These are phyloP conservation scores for Penstemon newberryi DNA, from an alignment of 257 asterid genomes.

Conservation along the genomic window DNA sequence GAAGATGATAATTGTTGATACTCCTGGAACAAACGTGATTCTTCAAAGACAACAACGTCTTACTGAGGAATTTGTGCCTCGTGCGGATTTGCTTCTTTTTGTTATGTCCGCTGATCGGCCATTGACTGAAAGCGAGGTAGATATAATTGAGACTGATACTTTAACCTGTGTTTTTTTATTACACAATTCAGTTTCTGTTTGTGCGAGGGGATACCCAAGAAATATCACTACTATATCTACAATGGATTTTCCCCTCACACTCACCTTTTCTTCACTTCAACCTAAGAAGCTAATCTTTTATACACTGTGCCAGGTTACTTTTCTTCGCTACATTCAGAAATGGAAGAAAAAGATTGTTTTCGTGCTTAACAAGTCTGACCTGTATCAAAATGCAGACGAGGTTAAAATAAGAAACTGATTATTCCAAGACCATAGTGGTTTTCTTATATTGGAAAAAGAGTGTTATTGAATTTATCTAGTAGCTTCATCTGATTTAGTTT, in stretches of 20 bases:
- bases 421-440: constrained; percentile 15
- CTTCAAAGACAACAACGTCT: constrained; percentile 97
- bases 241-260: constrained; percentile 1
- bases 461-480: constrained; percentile 6
- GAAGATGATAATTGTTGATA: constrained; percentile 96
- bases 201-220: no score
- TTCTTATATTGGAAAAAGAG: constrained; percentile 7
- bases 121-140: constrained; percentile 98
- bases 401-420: constrained; percentile 44
- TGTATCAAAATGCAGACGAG: constrained; percentile 70
- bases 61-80: constrained; percentile 98
- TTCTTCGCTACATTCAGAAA: constrained; percentile 93
- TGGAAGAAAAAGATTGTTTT: constrained; percentile 91
- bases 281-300: constrained; percentile 29
- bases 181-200: neutral
- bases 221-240: neutral
- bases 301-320: constrained; percentile 60
- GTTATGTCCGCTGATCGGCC: constrained; percentile 98
- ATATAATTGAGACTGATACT: constrained; percentile 27
- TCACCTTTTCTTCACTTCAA: constrained; percentile 22
- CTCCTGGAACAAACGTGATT: constrained; percentile 99
- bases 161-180: constrained; percentile 1
- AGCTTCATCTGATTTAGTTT: constrained; percentile 30
- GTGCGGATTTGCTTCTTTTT: constrained; percentile 90
- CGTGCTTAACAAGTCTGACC: constrained; percentile 88